Percentiles rank a stretch among this genome's conserved stretches.
Evolutionary conservation across 2,329 filamentous ascomycete genomes (phyloP).

Genomic region (Torrubiellomyces zombiae): DNA sequence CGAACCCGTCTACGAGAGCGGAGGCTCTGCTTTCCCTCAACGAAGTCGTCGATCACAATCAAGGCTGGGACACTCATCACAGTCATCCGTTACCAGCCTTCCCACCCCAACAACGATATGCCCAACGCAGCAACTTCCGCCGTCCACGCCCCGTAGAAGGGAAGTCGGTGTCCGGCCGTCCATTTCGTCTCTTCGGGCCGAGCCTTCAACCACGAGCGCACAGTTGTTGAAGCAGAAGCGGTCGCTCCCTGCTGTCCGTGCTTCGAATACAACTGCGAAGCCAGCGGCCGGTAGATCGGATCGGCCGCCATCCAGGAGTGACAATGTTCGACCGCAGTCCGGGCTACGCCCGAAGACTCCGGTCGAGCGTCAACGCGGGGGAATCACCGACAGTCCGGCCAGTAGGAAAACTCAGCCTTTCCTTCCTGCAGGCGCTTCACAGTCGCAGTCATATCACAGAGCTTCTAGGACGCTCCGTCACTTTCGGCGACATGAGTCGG

Average conservation of each 20-base stretch:
- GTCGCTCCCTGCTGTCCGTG: slow-evolving; percentile 43
- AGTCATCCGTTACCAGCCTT: slow-evolving; percentile 51
- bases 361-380: slow-evolving; percentile 39
- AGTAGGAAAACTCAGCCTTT: slow-evolving; percentile 55
- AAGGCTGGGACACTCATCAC: slow-evolving; percentile 49
- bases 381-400: slow-evolving; percentile 30
- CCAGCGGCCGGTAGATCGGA: slow-evolving; percentile 30
- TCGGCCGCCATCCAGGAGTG: slow-evolving; percentile 42
- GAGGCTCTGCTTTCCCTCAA: slow-evolving; percentile 48
- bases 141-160: slow-evolving; percentile 43
- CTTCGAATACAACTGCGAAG: slow-evolving; percentile 34
- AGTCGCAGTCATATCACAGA: slow-evolving; percentile 62
- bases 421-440: slow-evolving; percentile 58
- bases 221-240: slow-evolving; percentile 50
- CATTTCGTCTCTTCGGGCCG: slow-evolving; percentile 34
- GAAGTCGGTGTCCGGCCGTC: slow-evolving; percentile 40
- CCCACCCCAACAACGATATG: slow-evolving; percentile 43
- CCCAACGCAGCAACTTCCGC: slow-evolving; percentile 33
- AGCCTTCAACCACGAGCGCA: slow-evolving; percentile 47
- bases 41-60: slow-evolving; percentile 47
- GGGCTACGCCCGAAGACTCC: slow-evolving; percentile 53
- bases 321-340: slow-evolving; percentile 32
- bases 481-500: slow-evolving; percentile 71
- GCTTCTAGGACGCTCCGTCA: slow-evolving; percentile 52
- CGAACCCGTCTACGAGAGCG: slow-evolving; percentile 87